A percentile compares a stretch with the other conserved stretches of the same genome.
Evolutionary conservation across 202 grass and related monocot species (phyloP).

Genomic region (Digitaria exilis): DNA sequence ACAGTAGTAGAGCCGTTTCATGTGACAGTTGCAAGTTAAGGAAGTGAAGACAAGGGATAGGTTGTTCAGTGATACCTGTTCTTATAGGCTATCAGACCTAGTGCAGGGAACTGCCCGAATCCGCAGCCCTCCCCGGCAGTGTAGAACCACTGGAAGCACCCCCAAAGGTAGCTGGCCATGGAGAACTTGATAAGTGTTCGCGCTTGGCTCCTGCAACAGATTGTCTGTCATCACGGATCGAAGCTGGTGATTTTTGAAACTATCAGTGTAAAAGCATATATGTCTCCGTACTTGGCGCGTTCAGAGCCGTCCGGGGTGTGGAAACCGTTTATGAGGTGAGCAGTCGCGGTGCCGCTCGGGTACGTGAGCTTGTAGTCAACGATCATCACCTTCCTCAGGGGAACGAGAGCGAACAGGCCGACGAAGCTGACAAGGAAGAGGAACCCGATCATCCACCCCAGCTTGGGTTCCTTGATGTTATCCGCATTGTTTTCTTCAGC

Average conservation of each 20-base stretch:
- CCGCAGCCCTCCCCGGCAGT: conserved; percentile 68
- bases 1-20: not conserved
- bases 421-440: conserved; percentile 74
- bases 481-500: conserved; percentile 42
- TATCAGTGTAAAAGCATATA: conserved; percentile 32
- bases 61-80: conserved; percentile 40
- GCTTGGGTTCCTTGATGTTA: conserved; percentile 57
- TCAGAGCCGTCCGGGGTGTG: conserved; percentile 69
- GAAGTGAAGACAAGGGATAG: not conserved
- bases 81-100: conserved; percentile 70
- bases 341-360: conserved; percentile 81
- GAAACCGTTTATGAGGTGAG: conserved; percentile 85
- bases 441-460: conserved; percentile 78
- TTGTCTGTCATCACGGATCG: not conserved
- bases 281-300: conserved; percentile 57
- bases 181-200: conserved; percentile 60
- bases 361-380: conserved; percentile 83
- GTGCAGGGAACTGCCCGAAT: conserved; percentile 51
- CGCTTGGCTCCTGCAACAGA: conserved; percentile 65
- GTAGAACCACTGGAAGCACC: conserved; percentile 90
- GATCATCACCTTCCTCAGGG: conserved; percentile 90
- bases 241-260: not conserved
- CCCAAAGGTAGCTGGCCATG: conserved; percentile 59
- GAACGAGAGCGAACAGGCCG: conserved; percentile 71
- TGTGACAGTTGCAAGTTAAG: not conserved